A percentile compares a stretch with the other conserved stretches of the same genome.
Conservation (phyloP, 228 moss, liverwort and hornwort genomes). For the Sphagnum fallax region DNA sequence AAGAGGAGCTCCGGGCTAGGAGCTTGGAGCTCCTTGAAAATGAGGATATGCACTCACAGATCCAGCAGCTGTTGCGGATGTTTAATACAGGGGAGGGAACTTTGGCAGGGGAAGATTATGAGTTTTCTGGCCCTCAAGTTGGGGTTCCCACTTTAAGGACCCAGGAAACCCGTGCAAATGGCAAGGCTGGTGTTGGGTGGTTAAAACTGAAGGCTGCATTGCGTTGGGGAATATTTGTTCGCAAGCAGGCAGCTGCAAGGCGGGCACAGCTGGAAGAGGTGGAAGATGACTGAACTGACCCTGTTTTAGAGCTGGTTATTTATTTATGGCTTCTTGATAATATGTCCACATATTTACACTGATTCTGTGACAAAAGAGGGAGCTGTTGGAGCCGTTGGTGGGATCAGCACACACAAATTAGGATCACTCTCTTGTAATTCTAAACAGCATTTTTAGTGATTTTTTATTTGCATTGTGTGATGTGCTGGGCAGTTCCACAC, state of each 20-base stretch:
- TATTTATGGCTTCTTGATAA: too few species aligned
- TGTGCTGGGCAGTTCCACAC: too few species aligned
- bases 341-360: too few species aligned
- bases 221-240: conserved; percentile 79
- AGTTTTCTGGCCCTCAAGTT: too few species aligned
- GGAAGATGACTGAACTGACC: conserved; percentile 42
- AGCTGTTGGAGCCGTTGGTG: too few species aligned
- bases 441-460: too few species aligned
- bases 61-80: conserved; percentile 84
- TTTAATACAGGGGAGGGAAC: conserved; percentile 57
- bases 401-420: too few species aligned
- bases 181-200: conserved; percentile 68
- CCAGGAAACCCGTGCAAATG: conserved; percentile 39
- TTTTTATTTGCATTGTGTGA: too few species aligned
- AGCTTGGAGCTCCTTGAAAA: conserved; percentile 80
- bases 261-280: conserved; percentile 72
- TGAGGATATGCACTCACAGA: conserved; percentile 84
- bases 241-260: conserved; percentile 71
- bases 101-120: conserved; percentile 2
- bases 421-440: too few species aligned
- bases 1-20: conserved; percentile 72
- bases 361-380: too few species aligned
- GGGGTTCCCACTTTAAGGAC: too few species aligned
- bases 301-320: too few species aligned
- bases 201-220: conserved; percentile 82